phyloP scores from a whole-genome alignment of 2,329 filamentous ascomycete species.

The Zymoseptoria ardabiliae region DNA sequence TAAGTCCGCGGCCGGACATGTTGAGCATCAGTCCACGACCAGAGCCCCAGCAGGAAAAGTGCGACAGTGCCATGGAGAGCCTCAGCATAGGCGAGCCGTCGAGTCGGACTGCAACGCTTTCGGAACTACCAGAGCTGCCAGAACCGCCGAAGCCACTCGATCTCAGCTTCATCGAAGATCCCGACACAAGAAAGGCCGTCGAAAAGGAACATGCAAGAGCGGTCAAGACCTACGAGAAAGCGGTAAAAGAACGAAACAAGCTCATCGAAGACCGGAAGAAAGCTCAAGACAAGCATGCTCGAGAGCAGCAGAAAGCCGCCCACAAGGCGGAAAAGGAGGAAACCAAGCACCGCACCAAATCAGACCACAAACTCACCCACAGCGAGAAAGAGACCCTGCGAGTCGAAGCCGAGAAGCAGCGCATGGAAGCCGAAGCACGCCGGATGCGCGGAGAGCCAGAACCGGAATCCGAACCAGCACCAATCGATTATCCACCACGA shows the following conservation, averaged over 20 bases:
- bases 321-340: conserved; percentile 24
- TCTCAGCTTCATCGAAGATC: conserved; percentile 52
- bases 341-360: conserved; percentile 13
- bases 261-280: conserved; percentile 58
- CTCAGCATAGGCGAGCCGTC: conserved; percentile 10
- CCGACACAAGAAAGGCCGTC: conserved; percentile 58
- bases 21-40: background rate
- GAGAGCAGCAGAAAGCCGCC: conserved; percentile 23
- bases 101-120: background rate
- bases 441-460: conserved; percentile 24
- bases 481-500: background rate
- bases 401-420: conserved; percentile 23
- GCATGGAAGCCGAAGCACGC: conserved; percentile 27
- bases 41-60: conserved; percentile 5
- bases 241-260: conserved; percentile 59
- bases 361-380: conserved; percentile 23
- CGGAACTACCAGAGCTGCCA: conserved; percentile 46
- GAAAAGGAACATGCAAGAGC: conserved; percentile 59
- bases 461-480: background rate
- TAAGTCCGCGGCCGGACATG: background rate
- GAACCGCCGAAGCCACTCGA: conserved; percentile 47
- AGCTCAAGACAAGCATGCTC: conserved; percentile 41
- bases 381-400: conserved; percentile 23
- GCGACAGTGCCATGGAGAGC: conserved; percentile 17
- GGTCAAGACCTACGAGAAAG: conserved; percentile 58